A percentile compares a stretch with the other conserved stretches of the same genome.
Evolutionary conservation across 192 early-diverging fungal species (phyloP).

Genomic region (Glomus cerebriforme): DNA sequence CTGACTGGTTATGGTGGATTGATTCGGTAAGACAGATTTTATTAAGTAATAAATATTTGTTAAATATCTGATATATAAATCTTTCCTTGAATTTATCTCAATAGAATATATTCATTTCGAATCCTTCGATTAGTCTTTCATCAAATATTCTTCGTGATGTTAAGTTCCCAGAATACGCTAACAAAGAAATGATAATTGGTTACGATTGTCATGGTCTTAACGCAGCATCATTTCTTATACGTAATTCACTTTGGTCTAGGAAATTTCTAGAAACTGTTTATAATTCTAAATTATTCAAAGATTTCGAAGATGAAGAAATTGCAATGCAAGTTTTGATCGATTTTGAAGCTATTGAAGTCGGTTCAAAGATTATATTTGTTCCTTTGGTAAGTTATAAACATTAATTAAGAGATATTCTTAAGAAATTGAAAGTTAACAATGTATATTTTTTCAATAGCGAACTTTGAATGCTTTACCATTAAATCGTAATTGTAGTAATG

Average conservation of each 20-base stretch:
- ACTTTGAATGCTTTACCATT: slow-evolving; percentile 1
- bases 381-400: not conserved
- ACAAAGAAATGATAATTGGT: not conserved
- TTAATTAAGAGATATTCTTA: not conserved
- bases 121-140: not conserved
- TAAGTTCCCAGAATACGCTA: not conserved
- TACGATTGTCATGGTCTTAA: slow-evolving; percentile 6
- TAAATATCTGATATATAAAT: not conserved
- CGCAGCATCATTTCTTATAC: slow-evolving; percentile 8
- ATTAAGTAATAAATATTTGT: too few species aligned
- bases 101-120: not conserved
- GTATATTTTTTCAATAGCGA: not conserved
- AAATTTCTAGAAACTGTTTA: not conserved
- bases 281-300: not conserved
- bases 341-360: not conserved
- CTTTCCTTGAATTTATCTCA: not conserved
- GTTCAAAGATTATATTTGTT: not conserved
- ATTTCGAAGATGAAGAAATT: not conserved
- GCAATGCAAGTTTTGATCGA: slow-evolving; percentile 2
- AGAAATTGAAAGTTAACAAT: not conserved
- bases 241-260: slow-evolving; percentile 3
- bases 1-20: slow-evolving; percentile 19
- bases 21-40: not conserved
- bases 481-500: not conserved
- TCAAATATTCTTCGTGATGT: not conserved